Evolutionary conservation across 306 rosid species (phyloP).

Genomic region (Vigna unguiculata): DNA sequence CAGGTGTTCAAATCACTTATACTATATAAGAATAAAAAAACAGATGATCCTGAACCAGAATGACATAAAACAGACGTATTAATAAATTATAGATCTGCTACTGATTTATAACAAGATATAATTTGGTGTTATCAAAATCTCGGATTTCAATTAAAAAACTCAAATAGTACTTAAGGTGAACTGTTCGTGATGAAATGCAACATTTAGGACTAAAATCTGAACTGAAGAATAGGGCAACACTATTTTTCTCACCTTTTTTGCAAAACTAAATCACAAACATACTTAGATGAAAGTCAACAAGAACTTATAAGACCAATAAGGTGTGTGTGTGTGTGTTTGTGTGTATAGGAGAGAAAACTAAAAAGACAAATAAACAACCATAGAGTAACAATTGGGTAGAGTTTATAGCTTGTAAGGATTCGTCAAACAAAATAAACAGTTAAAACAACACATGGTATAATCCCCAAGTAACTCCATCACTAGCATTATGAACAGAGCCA

Average conservation of each 20-base stretch:
- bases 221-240: background rate
- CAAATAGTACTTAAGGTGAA: background rate
- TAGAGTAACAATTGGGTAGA: background rate
- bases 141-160: background rate
- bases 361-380: slow-evolving; percentile 7
- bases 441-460: slow-evolving; percentile 12
- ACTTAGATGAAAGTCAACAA: background rate
- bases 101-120: background rate
- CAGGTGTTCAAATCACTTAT: background rate
- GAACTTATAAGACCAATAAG: background rate
- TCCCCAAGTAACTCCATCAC: slow-evolving; percentile 1
- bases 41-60: background rate
- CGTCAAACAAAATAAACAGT: background rate
- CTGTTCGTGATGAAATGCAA: slow-evolving; percentile 1
- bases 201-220: background rate
- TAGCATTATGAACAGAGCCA: background rate
- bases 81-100: background rate
- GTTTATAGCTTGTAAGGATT: background rate
- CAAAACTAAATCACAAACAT: background rate
- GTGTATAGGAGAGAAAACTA: background rate
- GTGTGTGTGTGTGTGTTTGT: background rate
- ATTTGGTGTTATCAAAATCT: background rate
- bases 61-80: background rate
- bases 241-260: background rate
- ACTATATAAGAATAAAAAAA: background rate